Conservation (phyloP, 805 yeast species). For the Yarrowia porcina region DNA sequence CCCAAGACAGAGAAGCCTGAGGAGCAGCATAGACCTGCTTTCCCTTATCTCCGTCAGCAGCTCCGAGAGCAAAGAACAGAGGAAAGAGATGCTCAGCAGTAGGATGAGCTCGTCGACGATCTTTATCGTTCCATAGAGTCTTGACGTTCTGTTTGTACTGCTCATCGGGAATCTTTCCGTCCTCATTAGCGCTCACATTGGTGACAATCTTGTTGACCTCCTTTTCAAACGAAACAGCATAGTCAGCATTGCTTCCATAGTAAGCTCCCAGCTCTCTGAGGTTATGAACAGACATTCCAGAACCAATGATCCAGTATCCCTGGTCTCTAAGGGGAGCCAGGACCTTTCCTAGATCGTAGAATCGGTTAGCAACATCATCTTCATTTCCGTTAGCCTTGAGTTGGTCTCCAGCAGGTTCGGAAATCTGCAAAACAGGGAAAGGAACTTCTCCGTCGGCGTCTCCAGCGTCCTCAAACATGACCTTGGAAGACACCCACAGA, state of each 20-base stretch:
- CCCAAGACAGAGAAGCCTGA: constrained; percentile 5
- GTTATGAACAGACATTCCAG: constrained; percentile 82
- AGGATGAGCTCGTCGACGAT: constrained; percentile 59
- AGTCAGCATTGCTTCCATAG: constrained; percentile 36
- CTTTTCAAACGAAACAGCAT: constrained; percentile 56
- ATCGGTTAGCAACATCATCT: constrained; percentile 41
- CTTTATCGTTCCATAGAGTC: constrained; percentile 37
- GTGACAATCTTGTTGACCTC: constrained; percentile 40
- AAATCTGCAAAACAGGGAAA: constrained; percentile 45
- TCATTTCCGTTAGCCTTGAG: constrained; percentile 32
- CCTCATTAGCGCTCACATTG: constrained; percentile 35
- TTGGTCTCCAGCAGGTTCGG: constrained; percentile 33
- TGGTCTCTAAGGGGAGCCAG: constrained; percentile 51
- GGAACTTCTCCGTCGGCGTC: constrained; percentile 36
- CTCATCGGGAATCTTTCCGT: constrained; percentile 32
- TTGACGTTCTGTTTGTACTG: constrained; percentile 42
- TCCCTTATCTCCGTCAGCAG: constrained; percentile 33
- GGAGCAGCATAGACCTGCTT: constrained; percentile 17
- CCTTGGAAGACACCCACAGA: constrained; percentile 74
- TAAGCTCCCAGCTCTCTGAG: constrained; percentile 49
- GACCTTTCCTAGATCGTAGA: constrained; percentile 52
- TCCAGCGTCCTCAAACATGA: constrained; percentile 51
- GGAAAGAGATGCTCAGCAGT: constrained; percentile 74
- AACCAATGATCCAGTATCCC: constrained; percentile 54
- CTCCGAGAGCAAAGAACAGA: constrained; percentile 57